Evolutionary conservation across 176 grass and related monocot species (phyloP), one percentile per base, ranked within the genome.

Genomic region (Oryza rufipogon): DNA sequence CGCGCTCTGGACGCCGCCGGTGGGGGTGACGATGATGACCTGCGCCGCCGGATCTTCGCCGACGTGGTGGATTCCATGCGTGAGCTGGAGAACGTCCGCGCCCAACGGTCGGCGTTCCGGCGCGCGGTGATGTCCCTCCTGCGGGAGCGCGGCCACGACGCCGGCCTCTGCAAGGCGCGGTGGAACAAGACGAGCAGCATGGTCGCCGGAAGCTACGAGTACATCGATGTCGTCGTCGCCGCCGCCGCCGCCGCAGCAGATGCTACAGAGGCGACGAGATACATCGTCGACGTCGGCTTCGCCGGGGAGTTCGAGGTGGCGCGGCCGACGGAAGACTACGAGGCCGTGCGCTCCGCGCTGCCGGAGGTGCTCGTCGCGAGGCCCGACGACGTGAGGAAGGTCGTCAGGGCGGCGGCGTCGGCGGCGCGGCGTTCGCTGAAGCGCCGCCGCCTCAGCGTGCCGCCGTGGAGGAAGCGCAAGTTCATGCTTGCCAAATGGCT

Each of bases 401-500:
- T 85, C 11, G 65, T 95, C 25, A 89, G 67, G 66, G 68, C 69
- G 7, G 81, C 88, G 44, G 71, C 88, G 8, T 72, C 80, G 2
- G 86, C 81, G 22, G 77, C 73, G 1, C 74, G 91, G 71, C 72
- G 83, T 1, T 95, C 93, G 2, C 78, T 94, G 34, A 88, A 84
- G 71, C 66, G 52, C 7, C 80, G 80, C 80, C 83, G 84, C 48
- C 81, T 94, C 42, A 88, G 80, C 66, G 86, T 94, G 45, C 92
- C 92, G 38, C 92, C 89, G 11, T 94, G 92, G 92, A 81, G 89
- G 80, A 91, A 91, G 60, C 64, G 75, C 46, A 54, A 49, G 32
- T 94, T 89, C 90, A 85, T 91, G 75, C 38, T 85, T 13, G 84
- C 92, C 11, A 91, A 94, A 78, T 94, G 92, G 92, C 83, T 94